Conservation (phyloP, 2,329 filamentous ascomycete genomes). For the Pseudogymnoascus sp. region DNA sequence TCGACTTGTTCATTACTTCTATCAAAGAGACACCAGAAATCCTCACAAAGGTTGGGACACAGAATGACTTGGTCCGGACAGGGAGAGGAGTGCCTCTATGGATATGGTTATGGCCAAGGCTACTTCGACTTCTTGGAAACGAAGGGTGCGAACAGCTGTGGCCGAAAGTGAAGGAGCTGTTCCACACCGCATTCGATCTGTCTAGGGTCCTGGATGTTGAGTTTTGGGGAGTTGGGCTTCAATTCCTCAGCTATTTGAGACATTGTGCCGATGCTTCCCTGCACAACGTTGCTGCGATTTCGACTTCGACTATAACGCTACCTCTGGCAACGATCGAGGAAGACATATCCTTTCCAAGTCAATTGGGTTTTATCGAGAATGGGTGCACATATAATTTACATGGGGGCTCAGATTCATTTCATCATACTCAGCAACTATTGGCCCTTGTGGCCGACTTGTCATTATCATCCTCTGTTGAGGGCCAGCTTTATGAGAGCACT, state of each 20-base stretch:
- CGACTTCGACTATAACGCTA: conserved; percentile 8
- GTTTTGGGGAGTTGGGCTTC: conserved; percentile 40
- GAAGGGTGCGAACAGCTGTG: conserved; percentile 38
- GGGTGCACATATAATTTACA: conserved; percentile 22
- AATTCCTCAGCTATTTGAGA: conserved; percentile 42
- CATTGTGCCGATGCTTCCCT: conserved; percentile 22
- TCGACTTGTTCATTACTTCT: conserved; percentile 68
- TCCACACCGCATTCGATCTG: conserved; percentile 40
- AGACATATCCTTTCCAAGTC: conserved; percentile 9
- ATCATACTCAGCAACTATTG: conserved; percentile 21
- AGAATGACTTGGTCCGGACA: conserved; percentile 36
- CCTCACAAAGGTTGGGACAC: conserved; percentile 40
- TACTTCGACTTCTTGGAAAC: conserved; percentile 49
- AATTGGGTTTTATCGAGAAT: not conserved
- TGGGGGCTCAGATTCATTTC: conserved; percentile 17
- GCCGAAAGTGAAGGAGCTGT: conserved; percentile 44
- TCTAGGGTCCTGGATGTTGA: conserved; percentile 30
- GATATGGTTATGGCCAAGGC: conserved; percentile 53
- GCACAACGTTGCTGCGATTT: not conserved
- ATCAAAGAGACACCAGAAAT: conserved; percentile 66
- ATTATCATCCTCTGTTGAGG: conserved; percentile 20
- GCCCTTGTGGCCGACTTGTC: conserved; percentile 24
- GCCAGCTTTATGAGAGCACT: conserved; percentile 25
- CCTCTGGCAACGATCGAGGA: conserved; percentile 17
- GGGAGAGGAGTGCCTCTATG: conserved; percentile 55